Percentiles rank a stretch among this genome's conserved stretches.
These are phyloP conservation scores for Penicillium sp. DNA, from an alignment of 2,329 filamentous ascomycete species.

Conservation along the genomic window DNA sequence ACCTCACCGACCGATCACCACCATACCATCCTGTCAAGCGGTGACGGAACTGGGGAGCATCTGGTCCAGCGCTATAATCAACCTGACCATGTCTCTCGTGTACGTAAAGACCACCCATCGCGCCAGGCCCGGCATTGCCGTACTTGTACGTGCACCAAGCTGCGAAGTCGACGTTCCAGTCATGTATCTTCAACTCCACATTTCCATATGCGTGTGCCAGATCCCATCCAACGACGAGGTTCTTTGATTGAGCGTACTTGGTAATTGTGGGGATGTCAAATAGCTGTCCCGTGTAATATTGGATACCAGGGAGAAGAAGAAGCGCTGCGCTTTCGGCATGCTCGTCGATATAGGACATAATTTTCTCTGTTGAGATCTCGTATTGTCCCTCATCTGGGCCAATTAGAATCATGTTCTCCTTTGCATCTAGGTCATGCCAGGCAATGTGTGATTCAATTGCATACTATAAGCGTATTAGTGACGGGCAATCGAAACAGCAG, in stretches of 20 bases:
- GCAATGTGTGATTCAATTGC: constrained; percentile 76
- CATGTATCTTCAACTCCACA: constrained; percentile 71
- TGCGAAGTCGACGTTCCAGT: constrained; percentile 87
- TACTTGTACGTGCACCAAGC: constrained; percentile 96
- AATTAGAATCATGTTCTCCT: constrained; percentile 69
- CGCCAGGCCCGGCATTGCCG: constrained; percentile 77
- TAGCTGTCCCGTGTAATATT: constrained; percentile 86
- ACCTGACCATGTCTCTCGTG: constrained; percentile 65
- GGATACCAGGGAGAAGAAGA: constrained; percentile 77
- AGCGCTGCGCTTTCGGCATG: constrained; percentile 71
- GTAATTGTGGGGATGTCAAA: constrained; percentile 81
- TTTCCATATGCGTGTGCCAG: constrained; percentile 83
- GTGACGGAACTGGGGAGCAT: constrained; percentile 56
- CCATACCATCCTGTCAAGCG: constrained; percentile 83
- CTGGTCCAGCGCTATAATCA: constrained; percentile 40
- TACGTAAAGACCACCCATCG: constrained; percentile 75
- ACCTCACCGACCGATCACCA: constrained; percentile 68
- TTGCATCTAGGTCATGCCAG: constrained; percentile 65
- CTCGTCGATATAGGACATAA: constrained; percentile 69
- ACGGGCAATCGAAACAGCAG: background rate
- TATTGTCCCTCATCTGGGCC: constrained; percentile 57
- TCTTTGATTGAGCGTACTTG: constrained; percentile 65
- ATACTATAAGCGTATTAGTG: constrained; percentile 53
- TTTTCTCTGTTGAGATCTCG: constrained; percentile 66
- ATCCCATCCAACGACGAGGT: constrained; percentile 78